These are phyloP conservation scores for Chalara sp. DNA, from an alignment of 2,329 filamentous ascomycete species.

Conservation along the genomic window DNA sequence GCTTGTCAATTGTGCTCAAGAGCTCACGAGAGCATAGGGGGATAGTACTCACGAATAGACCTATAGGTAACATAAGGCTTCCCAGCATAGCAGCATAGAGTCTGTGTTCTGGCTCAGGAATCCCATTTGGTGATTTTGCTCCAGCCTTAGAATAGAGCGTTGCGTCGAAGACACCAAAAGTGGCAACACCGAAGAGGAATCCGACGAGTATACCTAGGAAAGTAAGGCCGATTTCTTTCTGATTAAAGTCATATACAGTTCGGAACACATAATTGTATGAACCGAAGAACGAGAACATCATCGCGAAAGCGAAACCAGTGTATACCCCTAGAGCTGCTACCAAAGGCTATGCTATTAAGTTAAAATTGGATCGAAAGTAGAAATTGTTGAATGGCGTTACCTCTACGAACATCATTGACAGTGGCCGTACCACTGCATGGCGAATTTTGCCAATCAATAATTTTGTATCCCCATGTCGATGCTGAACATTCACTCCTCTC, in stretches of 20 bases:
- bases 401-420: conserved; percentile 55
- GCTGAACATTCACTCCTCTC: conserved; percentile 22
- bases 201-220: background rate
- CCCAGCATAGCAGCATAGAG: conserved; percentile 50
- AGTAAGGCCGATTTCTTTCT: background rate
- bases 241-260: background rate
- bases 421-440: conserved; percentile 35
- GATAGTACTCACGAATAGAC: conserved; percentile 9
- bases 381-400: too few species aligned
- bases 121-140: conserved; percentile 2
- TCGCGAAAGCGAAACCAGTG: conserved; percentile 44
- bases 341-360: conserved; percentile 42
- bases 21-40: too few species aligned
- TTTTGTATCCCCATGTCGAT: conserved; percentile 13
- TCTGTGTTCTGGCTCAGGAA: conserved; percentile 46
- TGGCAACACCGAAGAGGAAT: conserved; percentile 36
- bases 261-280: conserved; percentile 45
- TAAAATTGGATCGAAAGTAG: too few species aligned
- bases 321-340: conserved; percentile 42
- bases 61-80: conserved; percentile 17
- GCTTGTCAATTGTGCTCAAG: too few species aligned
- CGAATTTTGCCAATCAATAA: conserved; percentile 14
- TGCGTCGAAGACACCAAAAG: conserved; percentile 34
- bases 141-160: conserved; percentile 36
- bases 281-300: conserved; percentile 48